A percentile compares a stretch with the other conserved stretches of the same genome.
phyloP scores from a whole-genome alignment of 495 filamentous ascomycete species.

The Daldinia childiae region DNA sequence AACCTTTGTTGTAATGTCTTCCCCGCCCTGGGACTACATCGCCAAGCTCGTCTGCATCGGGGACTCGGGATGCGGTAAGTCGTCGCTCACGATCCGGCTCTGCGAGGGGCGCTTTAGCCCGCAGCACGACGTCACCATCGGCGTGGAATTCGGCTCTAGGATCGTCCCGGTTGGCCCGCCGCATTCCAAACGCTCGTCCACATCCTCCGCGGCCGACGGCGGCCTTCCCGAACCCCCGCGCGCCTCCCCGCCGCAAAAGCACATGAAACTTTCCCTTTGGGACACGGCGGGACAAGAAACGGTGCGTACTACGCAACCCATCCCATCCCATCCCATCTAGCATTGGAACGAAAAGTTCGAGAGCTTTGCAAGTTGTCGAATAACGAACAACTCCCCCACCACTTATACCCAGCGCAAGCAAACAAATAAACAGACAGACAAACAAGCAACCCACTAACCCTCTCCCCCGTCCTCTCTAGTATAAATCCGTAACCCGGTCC shows the following conservation, averaged over 20 bases:
- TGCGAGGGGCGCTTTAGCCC: constrained; percentile 96
- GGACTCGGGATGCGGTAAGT: constrained; percentile 94
- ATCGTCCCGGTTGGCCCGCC: constrained; percentile 93
- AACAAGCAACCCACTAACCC: constrained; percentile 3
- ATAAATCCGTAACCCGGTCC: constrained; percentile 91
- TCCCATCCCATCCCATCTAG: not conserved
- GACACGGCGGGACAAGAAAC: constrained; percentile 98
- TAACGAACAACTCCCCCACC: not conserved
- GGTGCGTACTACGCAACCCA: constrained; percentile 22
- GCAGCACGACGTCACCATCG: constrained; percentile 96
- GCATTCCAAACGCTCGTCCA: constrained; percentile 53
- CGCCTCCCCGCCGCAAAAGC: constrained; percentile 63
- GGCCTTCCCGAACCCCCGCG: constrained; percentile 53
- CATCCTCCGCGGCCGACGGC: constrained; percentile 37
- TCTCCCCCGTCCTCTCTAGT: constrained; percentile 44
- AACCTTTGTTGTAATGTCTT: constrained; percentile 55
- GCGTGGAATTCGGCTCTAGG: constrained; percentile 94
- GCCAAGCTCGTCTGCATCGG: constrained; percentile 98
- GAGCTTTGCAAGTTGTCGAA: not conserved
- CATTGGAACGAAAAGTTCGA: not conserved
- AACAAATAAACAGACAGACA: not conserved
- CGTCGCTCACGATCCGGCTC: constrained; percentile 86
- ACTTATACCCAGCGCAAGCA: constrained; percentile 2
- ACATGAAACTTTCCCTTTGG: constrained; percentile 84
- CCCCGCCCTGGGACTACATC: constrained; percentile 91